Evolutionary conservation across 441 rosid genomes (phyloP), one percentile per base, ranked within the genome.

Genomic region (Mallotus japonicus): DNA sequence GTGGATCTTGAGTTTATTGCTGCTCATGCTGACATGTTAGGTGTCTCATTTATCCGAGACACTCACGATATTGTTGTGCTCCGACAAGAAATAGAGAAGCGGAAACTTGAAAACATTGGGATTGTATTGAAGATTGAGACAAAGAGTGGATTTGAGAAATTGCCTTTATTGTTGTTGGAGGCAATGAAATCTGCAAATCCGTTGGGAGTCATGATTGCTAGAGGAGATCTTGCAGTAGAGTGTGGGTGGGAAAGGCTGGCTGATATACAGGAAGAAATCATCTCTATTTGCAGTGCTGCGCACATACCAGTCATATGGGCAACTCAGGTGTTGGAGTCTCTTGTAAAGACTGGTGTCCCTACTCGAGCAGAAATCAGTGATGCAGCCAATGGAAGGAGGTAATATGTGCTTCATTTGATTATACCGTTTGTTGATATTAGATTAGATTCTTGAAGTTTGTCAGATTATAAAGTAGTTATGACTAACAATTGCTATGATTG

Each of bases 151-250:
- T 86, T 85, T 40, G 79, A 85, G 83, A 89, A 82, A n/a, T 57
- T 89, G 65, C 84, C 90, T 6, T 78, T 78, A 56, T 71, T 89
- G 76, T 86, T 89, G 0, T 68, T 88, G 72, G 92, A 89, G 72
- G 89, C 88, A 42, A 88, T 89, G 92, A 88, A 86, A 75, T 82
- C 84, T 64, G 65, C 80, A 13, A 88, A 88, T 82, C 95, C 90
- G 44, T 71, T 88, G 12, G 95, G 95, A 62, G 85, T 88, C 69
- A 89, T 88, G 92, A 84, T 89, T 78, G 95, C 90, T 34, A 76
- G 92, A 82, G 95, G 95, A 46, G 95, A 89, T 83, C 95, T 89
- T 72, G 95, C 89, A 1, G 92, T 89, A 46, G 95, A 89, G 70
- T 88, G 95, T 77, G 95, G 95, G 47, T 90, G 95, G 95, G 95